Base-by-base conservation (phyloP, 495 filamentous ascomycete species). In the Pyrenula aspistea region DNA sequence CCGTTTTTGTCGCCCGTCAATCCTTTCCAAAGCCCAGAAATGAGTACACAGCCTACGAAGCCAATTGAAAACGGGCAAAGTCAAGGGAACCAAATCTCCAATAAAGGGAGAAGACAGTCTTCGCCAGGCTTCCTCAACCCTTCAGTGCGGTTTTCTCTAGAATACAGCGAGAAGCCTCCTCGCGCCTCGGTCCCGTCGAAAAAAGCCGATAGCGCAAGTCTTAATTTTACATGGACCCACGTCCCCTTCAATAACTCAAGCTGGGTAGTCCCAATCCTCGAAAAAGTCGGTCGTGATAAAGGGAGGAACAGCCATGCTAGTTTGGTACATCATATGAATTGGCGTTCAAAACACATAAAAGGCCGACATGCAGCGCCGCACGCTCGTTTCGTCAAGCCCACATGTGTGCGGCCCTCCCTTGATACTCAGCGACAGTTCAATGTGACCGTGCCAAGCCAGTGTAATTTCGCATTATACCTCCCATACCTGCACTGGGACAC, bases 401-500 rank as follows among this genome's bases (percentile, higher is more conserved):
- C 65, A 31, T 75, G 73, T 49, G 71, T 70, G 51, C 61, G 66
- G 56, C 65, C 68, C 1, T 64, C 66, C 2, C 63, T 42, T 42
- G 31, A 42, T 15, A 42, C 31, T 8, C 60, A 51, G 53, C 42
- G 31, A 15, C 31, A 55, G 53, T 54, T 25, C 21, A 12, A 23
- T 21, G 51, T 55, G 63, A 31, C 59, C 25, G 24, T 10, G 10
- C 53, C 24, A 2, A 42, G 53, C 11, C 56, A 54, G 19, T 22
- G 12, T 12, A 55, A 47, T n/a, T 19, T 50, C 15, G 22, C 22
- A 24, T 20, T 21, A 24, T 55, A 36, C 53, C 48, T 48, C 49
- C 68, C 70, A 0, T 79, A 85, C 67, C 76, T 87, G 1, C 83
- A 87, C 60, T 87, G 81, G 67, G 84, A 87, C 58, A 83, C 79